A percentile compares a stretch with the other conserved stretches of the same genome.
Conservation (phyloP, 2,329 filamentous ascomycete genomes). For the Penicillium sp. region DNA sequence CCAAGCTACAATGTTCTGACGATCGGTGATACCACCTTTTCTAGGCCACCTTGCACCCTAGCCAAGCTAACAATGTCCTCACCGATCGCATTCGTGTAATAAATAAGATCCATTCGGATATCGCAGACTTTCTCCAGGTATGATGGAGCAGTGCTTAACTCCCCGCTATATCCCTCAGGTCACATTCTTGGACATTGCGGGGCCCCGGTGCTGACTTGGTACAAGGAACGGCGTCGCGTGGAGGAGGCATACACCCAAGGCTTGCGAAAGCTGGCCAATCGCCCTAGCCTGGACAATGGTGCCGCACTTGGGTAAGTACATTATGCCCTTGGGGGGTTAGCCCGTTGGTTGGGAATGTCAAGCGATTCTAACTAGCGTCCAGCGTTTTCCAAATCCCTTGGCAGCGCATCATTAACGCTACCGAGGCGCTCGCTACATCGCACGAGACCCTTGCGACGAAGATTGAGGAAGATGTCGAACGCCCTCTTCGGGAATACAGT, state of each 20-base stretch:
- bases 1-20: not conserved
- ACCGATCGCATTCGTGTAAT: constrained; percentile 88
- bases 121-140: constrained; percentile 97
- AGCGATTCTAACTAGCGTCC: constrained; percentile 21
- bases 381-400: constrained; percentile 90
- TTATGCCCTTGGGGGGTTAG: not conserved
- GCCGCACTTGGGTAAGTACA: constrained; percentile 79
- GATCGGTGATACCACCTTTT: not conserved
- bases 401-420: constrained; percentile 79
- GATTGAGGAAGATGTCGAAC: constrained; percentile 86
- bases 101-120: constrained; percentile 79
- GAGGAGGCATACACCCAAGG: constrained; percentile 87
- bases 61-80: constrained; percentile 76
- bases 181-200: constrained; percentile 14
- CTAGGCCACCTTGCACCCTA: constrained; percentile 77
- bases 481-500: constrained; percentile 74
- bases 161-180: not conserved
- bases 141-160: constrained; percentile 23
- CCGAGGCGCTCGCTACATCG: constrained; percentile 77
- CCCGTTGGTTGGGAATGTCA: not conserved
- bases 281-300: constrained; percentile 70
- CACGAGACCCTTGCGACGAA: constrained; percentile 78
- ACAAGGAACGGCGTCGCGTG: constrained; percentile 83
- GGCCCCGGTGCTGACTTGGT: constrained; percentile 11
- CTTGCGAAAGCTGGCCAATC: constrained; percentile 75